Conservation (phyloP, 352 stramenopile species). For the Phytophthora nicotianae region DNA sequence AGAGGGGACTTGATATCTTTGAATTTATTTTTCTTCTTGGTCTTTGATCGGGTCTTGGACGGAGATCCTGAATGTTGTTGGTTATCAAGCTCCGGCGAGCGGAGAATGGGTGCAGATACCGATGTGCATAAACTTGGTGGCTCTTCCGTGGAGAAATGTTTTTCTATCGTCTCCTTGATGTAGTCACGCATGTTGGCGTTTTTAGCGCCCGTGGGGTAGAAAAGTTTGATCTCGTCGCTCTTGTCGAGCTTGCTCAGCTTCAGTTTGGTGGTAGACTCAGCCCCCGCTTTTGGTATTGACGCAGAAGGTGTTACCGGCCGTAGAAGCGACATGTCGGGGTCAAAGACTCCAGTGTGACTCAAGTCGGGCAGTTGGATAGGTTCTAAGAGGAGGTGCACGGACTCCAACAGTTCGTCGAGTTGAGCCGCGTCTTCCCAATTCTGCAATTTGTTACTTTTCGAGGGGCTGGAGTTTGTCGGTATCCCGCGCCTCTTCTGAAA, state of each 20-base stretch:
- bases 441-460: neutral
- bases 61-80: slow-evolving; percentile 13
- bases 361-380: slow-evolving; percentile 67
- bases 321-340: slow-evolving; percentile 23
- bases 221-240: slow-evolving; percentile 53
- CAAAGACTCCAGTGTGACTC: slow-evolving; percentile 53
- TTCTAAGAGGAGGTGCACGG: slow-evolving; percentile 59
- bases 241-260: slow-evolving; percentile 40
- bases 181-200: slow-evolving; percentile 76
- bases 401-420: slow-evolving; percentile 46
- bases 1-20: slow-evolving; percentile 29
- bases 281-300: slow-evolving; percentile 5
- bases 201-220: slow-evolving; percentile 75
- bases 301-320: slow-evolving; percentile 20
- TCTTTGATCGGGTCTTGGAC: slow-evolving; percentile 14
- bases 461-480: slow-evolving; percentile 1
- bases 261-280: slow-evolving; percentile 19
- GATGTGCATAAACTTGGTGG: slow-evolving; percentile 17
- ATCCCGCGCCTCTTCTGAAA: slow-evolving; percentile 7
- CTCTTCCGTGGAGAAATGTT: slow-evolving; percentile 33
- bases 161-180: slow-evolving; percentile 64
- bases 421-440: slow-evolving; percentile 15
- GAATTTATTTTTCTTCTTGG: slow-evolving; percentile 28
- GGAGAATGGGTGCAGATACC: slow-evolving; percentile 28
- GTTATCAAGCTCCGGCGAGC: neutral